Percentiles rank a stretch among this genome's conserved stretches.
Conservation (phyloP, 192 early-diverging fungal genomes). For the Coemansia sp. region DNA sequence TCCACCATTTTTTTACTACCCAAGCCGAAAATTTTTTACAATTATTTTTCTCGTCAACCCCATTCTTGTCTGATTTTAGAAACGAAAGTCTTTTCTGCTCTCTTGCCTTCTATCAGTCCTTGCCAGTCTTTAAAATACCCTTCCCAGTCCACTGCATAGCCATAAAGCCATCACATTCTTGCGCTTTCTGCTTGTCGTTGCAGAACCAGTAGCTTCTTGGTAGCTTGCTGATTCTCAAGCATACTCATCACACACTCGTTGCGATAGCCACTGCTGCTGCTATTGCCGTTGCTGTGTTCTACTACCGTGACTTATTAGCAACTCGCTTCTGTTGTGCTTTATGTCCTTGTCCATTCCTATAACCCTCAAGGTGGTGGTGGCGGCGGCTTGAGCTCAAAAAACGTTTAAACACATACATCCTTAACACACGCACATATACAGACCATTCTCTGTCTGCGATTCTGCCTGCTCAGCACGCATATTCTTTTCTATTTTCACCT, state of each 20-base stretch:
- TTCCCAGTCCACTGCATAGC: background rate
- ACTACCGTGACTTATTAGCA: conserved; percentile 6
- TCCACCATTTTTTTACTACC: background rate
- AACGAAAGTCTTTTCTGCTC: conserved; percentile 1
- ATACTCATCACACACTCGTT: background rate
- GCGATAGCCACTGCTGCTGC: background rate
- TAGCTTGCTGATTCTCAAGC: background rate
- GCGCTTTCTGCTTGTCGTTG: background rate
- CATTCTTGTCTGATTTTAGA: conserved; percentile 1
- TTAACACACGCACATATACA: background rate
- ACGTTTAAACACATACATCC: background rate
- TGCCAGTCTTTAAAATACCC: background rate
- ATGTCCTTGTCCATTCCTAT: background rate
- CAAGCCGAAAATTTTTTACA: background rate
- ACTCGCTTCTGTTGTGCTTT: background rate
- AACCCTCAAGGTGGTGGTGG: background rate
- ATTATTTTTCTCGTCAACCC: background rate
- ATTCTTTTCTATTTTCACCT: conserved; percentile 5
- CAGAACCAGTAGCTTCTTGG: background rate
- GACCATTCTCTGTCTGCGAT: background rate
- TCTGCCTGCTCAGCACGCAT: background rate
- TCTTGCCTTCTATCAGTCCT: background rate
- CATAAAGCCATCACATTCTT: background rate
- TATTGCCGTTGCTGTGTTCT: background rate
- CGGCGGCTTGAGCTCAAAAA: background rate